These are phyloP conservation scores for Phytophthora boehmeriae DNA, from an alignment of 352 stramenopile genomes.

Conservation along the genomic window DNA sequence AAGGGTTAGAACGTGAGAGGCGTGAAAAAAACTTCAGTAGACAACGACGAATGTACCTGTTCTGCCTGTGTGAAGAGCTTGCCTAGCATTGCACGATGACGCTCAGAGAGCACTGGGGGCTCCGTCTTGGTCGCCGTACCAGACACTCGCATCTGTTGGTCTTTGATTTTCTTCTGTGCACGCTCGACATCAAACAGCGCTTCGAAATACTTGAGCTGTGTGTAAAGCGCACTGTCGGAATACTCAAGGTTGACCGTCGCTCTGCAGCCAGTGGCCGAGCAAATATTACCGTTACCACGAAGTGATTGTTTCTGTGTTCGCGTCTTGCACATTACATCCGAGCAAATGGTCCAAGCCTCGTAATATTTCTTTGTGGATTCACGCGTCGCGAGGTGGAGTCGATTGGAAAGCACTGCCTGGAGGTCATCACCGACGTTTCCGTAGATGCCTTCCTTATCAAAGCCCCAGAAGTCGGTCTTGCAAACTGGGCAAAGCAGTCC, in stretches of 20 bases:
- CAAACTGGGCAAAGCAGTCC: constrained; percentile 79
- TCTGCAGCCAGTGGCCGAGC: constrained; percentile 92
- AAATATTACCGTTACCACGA: constrained; percentile 91
- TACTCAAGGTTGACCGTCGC: constrained; percentile 90
- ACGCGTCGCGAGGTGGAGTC: constrained; percentile 81
- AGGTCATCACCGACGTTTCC: constrained; percentile 78
- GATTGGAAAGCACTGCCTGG: constrained; percentile 80
- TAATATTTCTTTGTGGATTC: constrained; percentile 89
- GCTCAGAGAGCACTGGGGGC: constrained; percentile 56
- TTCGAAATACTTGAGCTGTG: constrained; percentile 97
- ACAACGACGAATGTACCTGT: constrained; percentile 41
- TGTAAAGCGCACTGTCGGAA: constrained; percentile 92
- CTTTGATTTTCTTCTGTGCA: constrained; percentile 81
- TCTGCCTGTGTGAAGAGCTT: constrained; percentile 81
- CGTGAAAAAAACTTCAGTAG: background rate
- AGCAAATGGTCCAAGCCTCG: constrained; percentile 92
- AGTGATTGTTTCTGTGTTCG: constrained; percentile 96
- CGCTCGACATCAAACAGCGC: constrained; percentile 95
- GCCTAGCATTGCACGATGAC: constrained; percentile 77
- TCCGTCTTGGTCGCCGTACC: constrained; percentile 35
- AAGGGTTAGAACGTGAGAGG: constrained; percentile 5
- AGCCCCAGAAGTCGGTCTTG: constrained; percentile 84
- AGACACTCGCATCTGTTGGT: constrained; percentile 58
- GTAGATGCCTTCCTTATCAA: constrained; percentile 77
- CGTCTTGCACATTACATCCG: constrained; percentile 94